Evolutionary conservation across 192 early-diverging fungal species (phyloP).

Genomic region (Phlyctochytrium bullatum): DNA sequence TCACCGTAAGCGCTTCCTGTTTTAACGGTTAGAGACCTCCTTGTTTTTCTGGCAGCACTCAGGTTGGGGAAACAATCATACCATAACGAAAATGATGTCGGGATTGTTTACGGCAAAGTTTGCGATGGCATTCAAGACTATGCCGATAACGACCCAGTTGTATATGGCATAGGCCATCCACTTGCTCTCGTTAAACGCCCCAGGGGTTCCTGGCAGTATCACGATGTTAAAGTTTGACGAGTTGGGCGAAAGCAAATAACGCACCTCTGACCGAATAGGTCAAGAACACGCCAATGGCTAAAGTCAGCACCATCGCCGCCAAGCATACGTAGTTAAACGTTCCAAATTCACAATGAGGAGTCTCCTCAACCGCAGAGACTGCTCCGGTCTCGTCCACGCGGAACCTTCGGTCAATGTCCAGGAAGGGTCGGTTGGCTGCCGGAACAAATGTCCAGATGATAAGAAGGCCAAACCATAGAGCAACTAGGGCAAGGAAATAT

Average conservation of each 20-base stretch:
- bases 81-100: slow-evolving; percentile 6
- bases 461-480: background rate
- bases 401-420: background rate
- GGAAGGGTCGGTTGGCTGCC: background rate
- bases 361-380: background rate
- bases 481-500: background rate
- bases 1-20: background rate
- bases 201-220: too few species aligned
- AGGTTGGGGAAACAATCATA: too few species aligned
- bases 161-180: background rate
- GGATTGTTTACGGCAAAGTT: slow-evolving; percentile 5
- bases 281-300: background rate
- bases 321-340: slow-evolving; percentile 1
- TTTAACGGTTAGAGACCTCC: too few species aligned
- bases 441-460: background rate
- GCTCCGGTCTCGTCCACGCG: background rate
- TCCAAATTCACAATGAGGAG: background rate
- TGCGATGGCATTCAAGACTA: slow-evolving; percentile 1
- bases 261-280: background rate
- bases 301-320: background rate
- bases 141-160: slow-evolving; percentile 9
- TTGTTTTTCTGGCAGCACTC: too few species aligned
- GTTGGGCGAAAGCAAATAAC: too few species aligned
- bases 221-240: too few species aligned
- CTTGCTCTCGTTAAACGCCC: slow-evolving; percentile 5